Conservation (phyloP, 345 rosid species). For the Pistacia atlantica region DNA sequence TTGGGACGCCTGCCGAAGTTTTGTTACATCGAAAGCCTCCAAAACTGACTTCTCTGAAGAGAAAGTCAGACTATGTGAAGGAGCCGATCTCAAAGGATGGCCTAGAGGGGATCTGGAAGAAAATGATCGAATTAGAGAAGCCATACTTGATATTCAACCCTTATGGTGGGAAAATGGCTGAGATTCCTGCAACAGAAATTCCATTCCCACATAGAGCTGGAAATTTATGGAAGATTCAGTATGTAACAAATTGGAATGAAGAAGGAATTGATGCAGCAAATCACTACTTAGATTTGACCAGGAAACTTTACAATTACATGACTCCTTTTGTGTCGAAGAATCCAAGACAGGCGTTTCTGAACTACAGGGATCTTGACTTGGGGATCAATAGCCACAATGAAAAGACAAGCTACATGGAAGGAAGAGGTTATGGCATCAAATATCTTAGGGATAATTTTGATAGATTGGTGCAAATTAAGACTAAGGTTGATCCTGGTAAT, state of each 20-base stretch:
- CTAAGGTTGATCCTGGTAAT: constrained; percentile 17
- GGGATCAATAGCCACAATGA: not conserved
- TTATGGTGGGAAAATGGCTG: constrained; percentile 13
- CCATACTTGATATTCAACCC: constrained; percentile 6
- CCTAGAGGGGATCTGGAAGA: constrained; percentile 4
- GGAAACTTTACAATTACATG: constrained; percentile 6
- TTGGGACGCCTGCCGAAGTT: not conserved
- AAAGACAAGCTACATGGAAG: not conserved
- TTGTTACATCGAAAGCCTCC: constrained; percentile 3
- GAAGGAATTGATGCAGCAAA: not conserved
- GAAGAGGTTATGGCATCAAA: constrained; percentile 17
- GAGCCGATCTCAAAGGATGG: constrained; percentile 5
- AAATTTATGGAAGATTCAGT: constrained; percentile 13
- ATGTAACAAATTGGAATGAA: constrained; percentile 2
- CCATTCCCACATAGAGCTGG: constrained; percentile 19
- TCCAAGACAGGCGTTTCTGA: constrained; percentile 5
- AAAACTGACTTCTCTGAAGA: not conserved
- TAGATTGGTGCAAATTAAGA: constrained; percentile 18
- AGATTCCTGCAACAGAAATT: not conserved
- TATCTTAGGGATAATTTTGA: constrained; percentile 19
- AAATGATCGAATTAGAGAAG: constrained; percentile 12
- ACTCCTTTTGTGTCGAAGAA: constrained; percentile 15
- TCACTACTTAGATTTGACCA: not conserved
- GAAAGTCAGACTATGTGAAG: constrained; percentile 15
- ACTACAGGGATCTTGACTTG: constrained; percentile 11